Base-by-base conservation (phyloP, 306 rosid genomes). In the Casuarina equisetifolia region DNA sequence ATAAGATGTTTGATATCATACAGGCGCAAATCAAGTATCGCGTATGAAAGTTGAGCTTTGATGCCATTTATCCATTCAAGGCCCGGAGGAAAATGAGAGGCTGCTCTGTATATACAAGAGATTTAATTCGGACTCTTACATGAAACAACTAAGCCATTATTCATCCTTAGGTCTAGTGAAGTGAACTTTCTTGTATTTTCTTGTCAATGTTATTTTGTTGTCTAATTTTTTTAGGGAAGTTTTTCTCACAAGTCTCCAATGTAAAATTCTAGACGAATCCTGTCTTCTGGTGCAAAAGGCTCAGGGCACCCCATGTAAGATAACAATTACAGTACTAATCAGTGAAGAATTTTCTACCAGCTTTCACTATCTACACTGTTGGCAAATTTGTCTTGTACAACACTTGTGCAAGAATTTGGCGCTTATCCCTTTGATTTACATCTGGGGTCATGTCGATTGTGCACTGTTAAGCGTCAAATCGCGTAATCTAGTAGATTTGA, bases 31-130 rank as follows among this genome's bases (percentile, higher is more conserved):
- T 78, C 92, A 91, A 81, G 90, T 52, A 53, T 58, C 97, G 25
- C 86, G 78, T 68, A 87, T 89, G 96, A 91, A 92, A 90, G 59
- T 88, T 84, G 96, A 93, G 86, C 96, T 87, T 68, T 91, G 87
- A 93, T 85, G 40, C 4, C 84, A 51, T 81, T 38, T 78, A 74
- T 81, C 86, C 43, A 36, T 25, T 76, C 61, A 79, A 84, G 69
- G 86, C 83, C 79, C 85, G 67, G 84, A 83, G 61, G 86, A 81
- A 54, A 52, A 75, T 2, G 57, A 67, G 82, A 81, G 81, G 85
- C 81, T 82, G 79, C 63, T 25, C 32, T 89, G 92, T 92, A 89
- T 66, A 91, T 88, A 91, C 79, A 80, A 88, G 88, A 76, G 78
- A 86, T 76, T 85, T 76, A 85, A 77, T 82, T 74, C 52, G 76